phyloP scores from a whole-genome alignment of 371 early-diverging fungal species.

The Mortierella sp. region DNA sequence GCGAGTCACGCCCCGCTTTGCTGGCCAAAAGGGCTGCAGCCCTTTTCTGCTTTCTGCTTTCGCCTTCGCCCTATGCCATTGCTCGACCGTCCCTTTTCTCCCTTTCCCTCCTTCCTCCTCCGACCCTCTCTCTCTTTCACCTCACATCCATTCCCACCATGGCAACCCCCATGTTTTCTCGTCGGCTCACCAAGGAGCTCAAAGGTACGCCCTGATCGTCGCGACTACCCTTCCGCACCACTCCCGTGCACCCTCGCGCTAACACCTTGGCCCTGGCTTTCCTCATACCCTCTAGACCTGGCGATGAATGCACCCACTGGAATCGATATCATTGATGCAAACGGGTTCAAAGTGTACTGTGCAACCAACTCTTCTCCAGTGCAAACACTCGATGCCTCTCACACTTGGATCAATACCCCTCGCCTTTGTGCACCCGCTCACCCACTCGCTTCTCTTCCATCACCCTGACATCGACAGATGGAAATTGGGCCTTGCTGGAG shows the following conservation, averaged over 20 bases:
- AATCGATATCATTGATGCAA: slow-evolving; percentile 65
- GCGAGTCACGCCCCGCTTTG: neutral
- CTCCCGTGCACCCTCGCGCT: no score
- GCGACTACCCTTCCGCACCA: no score
- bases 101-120: slow-evolving; percentile 4
- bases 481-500: slow-evolving; percentile 71
- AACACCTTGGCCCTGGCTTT: neutral
- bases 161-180: slow-evolving; percentile 55
- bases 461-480: slow-evolving; percentile 55
- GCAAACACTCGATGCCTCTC: no score
- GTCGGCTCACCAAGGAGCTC: slow-evolving; percentile 65
- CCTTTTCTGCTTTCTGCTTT: neutral
- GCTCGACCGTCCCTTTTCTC: neutral
- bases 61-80: neutral
- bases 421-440: neutral
- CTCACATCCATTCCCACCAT: slow-evolving; percentile 4
- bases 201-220: slow-evolving; percentile 53
- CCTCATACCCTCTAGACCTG: slow-evolving; percentile 56
- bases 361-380: no score
- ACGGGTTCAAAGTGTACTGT: slow-evolving; percentile 65
- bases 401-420: neutral
- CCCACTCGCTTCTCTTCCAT: neutral
- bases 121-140: neutral
- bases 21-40: neutral
- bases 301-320: slow-evolving; percentile 68